phyloP scores from a whole-genome alignment of 176 grass and related monocot species.

The Olyra latifolia region DNA sequence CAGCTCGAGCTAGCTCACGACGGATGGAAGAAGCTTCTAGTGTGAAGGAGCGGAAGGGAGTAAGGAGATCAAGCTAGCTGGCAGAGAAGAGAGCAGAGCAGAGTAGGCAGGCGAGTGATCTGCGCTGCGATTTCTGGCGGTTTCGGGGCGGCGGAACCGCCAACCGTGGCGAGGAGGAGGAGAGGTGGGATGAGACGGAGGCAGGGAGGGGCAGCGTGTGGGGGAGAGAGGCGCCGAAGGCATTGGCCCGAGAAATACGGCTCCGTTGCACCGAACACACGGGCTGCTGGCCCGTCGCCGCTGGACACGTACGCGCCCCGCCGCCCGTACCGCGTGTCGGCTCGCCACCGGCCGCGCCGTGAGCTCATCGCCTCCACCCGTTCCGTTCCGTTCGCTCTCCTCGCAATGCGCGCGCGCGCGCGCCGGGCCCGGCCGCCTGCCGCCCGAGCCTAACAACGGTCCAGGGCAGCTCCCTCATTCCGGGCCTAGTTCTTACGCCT shows the following conservation, averaged over 20 bases:
- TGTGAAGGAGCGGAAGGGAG: slow-evolving; percentile 22
- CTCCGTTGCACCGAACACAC: slow-evolving; percentile 54
- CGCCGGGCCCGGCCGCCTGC: background rate
- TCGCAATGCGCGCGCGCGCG: background rate
- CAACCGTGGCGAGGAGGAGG: slow-evolving; percentile 5
- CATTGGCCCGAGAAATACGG: slow-evolving; percentile 67
- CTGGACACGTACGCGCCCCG: slow-evolving; percentile 45
- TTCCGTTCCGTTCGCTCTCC: background rate
- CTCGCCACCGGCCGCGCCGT: slow-evolving; percentile 24
- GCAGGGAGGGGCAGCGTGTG: background rate
- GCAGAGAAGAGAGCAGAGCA: slow-evolving; percentile 17
- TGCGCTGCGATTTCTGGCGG: slow-evolving; percentile 35
- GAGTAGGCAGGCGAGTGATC: slow-evolving; percentile 37
- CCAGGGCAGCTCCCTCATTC: too few species aligned
- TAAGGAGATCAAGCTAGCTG: background rate
- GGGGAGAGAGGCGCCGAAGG: slow-evolving; percentile 62
- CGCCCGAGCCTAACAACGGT: background rate
- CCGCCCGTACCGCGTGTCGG: slow-evolving; percentile 36
- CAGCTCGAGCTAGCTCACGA: background rate
- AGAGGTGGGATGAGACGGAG: slow-evolving; percentile 17
- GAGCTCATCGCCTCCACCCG: background rate
- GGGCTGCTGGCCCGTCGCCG: slow-evolving; percentile 5
- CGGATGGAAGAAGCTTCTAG: slow-evolving; percentile 10
- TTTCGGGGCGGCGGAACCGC: background rate
- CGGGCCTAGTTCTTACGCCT: background rate